Base-by-base conservation (phyloP, 352 stramenopile species). In the Globisporangium mamillatum region DNA sequence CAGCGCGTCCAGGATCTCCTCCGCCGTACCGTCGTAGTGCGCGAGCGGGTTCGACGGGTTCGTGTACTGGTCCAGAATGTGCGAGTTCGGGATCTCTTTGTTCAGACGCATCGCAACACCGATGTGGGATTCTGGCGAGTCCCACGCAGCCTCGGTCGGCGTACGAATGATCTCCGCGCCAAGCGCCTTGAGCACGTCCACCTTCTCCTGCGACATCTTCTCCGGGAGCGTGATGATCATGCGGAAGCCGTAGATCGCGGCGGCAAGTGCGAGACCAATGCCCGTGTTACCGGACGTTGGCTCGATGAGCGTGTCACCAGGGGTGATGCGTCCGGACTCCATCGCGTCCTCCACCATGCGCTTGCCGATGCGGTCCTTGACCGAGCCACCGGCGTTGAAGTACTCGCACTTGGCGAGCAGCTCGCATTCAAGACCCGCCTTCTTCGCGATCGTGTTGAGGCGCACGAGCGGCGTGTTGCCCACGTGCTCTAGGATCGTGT, bases 281-380 rank as follows among this genome's bases (percentile, higher is more conserved):
- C 80, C 95, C 25, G 97, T 99, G 76, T 99, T 99, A 53, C 97
- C 97, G n/a, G 88, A 98, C 16, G 97, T 99, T 1, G 97, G 97
- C 78, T 99, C 97, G 57, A 99, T 98, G 24, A 99, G 75, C 36
- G 93, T 98, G 70, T 98, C 93, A 9, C 96, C 97, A 4, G 89
- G 86, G 63, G 97, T 97, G 62, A 99, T 97, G n/a, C 82, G 77
- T 8, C 96, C 96, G 6, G 75, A 75, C 12, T 78, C 76, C 75
- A 99, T 96, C 16, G 97, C 95, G 65, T 98, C 93, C 65, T 97
- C 84, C 20, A 98, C 79, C 91, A 98, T 98, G 64, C 89, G 86
- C 69, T 88, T 84, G 27, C 81, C 94, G 56, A 98, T 97, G 16
- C 90, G 80, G 71, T 96, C 87, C 79, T 98, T 98, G 25, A 82